Evolutionary conservation across 164 flowering plant species (phyloP).

Genomic region (Umbilicus rupestris): DNA sequence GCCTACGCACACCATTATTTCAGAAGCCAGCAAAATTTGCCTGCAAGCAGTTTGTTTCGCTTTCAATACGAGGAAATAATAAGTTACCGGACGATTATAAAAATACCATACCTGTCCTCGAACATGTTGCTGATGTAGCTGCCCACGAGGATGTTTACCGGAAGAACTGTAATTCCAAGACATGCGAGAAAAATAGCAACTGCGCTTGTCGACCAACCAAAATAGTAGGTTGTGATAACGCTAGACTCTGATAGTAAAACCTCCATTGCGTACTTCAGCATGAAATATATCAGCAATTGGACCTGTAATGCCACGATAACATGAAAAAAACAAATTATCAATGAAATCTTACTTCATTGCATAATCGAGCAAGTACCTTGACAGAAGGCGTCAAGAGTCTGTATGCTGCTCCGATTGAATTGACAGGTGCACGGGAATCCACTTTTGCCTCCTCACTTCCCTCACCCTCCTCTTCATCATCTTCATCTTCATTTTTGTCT

Average conservation of each 20-base stretch:
- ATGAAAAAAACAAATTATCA: neutral
- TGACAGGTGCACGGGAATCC: slow-evolving; percentile 43
- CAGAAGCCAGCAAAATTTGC: slow-evolving; percentile 50
- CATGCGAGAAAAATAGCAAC: slow-evolving; percentile 59
- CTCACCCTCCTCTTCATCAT: slow-evolving; percentile 44
- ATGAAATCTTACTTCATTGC: too few relatives aligned
- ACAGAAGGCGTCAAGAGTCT: slow-evolving; percentile 62
- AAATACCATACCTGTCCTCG: slow-evolving; percentile 47
- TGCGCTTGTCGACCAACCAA: slow-evolving; percentile 47
- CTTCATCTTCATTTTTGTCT: slow-evolving; percentile 31
- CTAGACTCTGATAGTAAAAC: slow-evolving; percentile 66
- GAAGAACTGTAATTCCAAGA: slow-evolving; percentile 66
- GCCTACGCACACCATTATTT: slow-evolving; percentile 41
- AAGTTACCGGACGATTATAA: too few relatives aligned
- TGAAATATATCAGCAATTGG: slow-evolving; percentile 62
- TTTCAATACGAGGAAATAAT: too few relatives aligned
- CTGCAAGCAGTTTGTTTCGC: too few relatives aligned
- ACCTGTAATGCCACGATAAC: slow-evolving; percentile 37
- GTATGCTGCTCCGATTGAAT: slow-evolving; percentile 48
- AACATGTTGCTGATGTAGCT: slow-evolving; percentile 72
- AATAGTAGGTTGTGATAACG: slow-evolving; percentile 55
- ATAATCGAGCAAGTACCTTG: slow-evolving; percentile 28
- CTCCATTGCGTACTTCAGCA: slow-evolving; percentile 74
- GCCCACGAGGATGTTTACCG: slow-evolving; percentile 58
- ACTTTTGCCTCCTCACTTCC: slow-evolving; percentile 49